Evolutionary conservation across 140 eudicot species (phyloP).

Genomic region (Cichorium intybus): DNA sequence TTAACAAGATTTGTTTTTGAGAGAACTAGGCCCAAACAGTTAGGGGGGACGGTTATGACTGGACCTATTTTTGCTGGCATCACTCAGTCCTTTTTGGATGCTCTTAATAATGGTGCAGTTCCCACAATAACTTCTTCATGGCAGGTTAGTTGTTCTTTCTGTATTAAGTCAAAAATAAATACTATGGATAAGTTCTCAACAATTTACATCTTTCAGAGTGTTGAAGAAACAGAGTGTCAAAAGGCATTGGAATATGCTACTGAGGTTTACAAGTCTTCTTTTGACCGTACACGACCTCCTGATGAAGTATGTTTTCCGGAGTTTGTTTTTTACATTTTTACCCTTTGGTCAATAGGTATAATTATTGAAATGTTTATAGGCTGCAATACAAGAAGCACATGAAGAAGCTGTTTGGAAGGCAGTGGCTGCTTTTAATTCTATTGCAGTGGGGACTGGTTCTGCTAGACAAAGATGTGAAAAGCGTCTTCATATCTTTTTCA

Average conservation of each 20-base stretch:
- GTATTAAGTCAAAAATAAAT: neutral
- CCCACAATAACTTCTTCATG: conserved; percentile 97
- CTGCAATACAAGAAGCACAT: conserved; percentile 82
- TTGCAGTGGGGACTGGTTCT: conserved; percentile 86
- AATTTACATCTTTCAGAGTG: conserved; percentile 53
- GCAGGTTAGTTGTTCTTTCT: conserved; percentile 56
- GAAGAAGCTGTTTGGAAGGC: conserved; percentile 82
- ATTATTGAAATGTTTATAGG: conserved; percentile 37
- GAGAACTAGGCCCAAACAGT: conserved; percentile 95
- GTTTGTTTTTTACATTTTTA: neutral
- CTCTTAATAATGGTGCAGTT: conserved; percentile 95
- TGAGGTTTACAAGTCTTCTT: conserved; percentile 72
- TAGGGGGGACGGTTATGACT: conserved; percentile 89
- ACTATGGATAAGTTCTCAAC: neutral
- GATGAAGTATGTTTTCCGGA: conserved; percentile 59
- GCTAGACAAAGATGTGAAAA: conserved; percentile 78
- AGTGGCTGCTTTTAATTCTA: conserved; percentile 58
- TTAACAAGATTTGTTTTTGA: conserved; percentile 89
- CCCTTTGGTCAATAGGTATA: neutral
- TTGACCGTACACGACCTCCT: conserved; percentile 83
- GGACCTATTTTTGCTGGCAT: conserved; percentile 96
- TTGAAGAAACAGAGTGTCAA: conserved; percentile 93
- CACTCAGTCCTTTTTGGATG: conserved; percentile 93
- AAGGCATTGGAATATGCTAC: conserved; percentile 77
- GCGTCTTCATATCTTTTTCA: conserved; percentile 66